Conservation (phyloP, 257 asterid genomes). For the Cordia subcordata region DNA sequence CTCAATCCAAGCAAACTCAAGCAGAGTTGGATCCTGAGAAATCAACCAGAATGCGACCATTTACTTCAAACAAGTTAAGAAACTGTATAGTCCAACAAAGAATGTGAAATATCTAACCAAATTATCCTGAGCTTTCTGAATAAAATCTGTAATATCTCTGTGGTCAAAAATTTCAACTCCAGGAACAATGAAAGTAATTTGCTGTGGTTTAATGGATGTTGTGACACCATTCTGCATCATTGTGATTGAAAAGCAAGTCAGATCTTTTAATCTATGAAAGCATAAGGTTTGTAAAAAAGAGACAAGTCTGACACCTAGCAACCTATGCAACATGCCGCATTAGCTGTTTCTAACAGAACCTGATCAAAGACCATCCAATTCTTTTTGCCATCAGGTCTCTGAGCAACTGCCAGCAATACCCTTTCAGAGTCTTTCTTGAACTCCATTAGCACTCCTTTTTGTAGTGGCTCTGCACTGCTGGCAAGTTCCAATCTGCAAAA, state of each 20-base stretch:
- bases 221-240: constrained; percentile 68
- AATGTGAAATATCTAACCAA: constrained; percentile 51
- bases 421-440: constrained; percentile 89
- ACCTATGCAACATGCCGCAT: constrained; percentile 34
- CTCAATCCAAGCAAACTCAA: constrained; percentile 96
- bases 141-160: constrained; percentile 60
- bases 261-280: constrained; percentile 13
- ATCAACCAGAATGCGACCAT: not conserved
- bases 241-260: constrained; percentile 15
- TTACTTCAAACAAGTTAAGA: constrained; percentile 4
- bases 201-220: constrained; percentile 89
- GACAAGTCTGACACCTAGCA: constrained; percentile 21
- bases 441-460: constrained; percentile 79
- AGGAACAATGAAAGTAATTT: constrained; percentile 86
- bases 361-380: constrained; percentile 95
- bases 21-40: constrained; percentile 74
- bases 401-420: constrained; percentile 76
- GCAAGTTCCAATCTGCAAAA: constrained; percentile 1
- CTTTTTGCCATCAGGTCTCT: constrained; percentile 93
- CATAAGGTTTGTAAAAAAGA: constrained; percentile 6
- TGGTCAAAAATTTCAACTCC: constrained; percentile 71
- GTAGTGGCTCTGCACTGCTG: constrained; percentile 50
- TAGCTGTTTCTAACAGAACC: constrained; percentile 45
- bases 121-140: constrained; percentile 67
- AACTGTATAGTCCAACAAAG: constrained; percentile 6